Conservation (phyloP, 2,329 filamentous ascomycete genomes). For the Nemania bipapillata region DNA sequence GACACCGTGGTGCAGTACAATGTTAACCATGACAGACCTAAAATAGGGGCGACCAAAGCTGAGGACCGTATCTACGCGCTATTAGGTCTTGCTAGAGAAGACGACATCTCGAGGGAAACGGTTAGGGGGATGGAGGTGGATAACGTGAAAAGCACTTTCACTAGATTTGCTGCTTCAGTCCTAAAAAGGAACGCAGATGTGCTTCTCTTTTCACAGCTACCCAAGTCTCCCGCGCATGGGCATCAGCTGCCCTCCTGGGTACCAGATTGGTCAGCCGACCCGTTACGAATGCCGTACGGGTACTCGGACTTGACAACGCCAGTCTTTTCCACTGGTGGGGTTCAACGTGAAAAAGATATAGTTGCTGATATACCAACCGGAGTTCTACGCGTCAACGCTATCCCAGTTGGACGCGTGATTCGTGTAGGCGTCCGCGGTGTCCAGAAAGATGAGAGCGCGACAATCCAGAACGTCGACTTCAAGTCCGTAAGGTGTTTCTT, state of each 20-base stretch:
- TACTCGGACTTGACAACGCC: conserved; percentile 44
- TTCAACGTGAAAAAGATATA: neutral
- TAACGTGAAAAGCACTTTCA: conserved; percentile 29
- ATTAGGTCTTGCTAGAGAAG: conserved; percentile 46
- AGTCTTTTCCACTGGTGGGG: conserved; percentile 44
- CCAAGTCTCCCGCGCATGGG: conserved; percentile 40
- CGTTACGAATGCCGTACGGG: conserved; percentile 42
- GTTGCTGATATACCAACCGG: conserved; percentile 24
- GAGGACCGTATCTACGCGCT: conserved; percentile 52
- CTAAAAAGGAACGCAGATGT: conserved; percentile 45
- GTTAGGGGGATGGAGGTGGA: conserved; percentile 27
- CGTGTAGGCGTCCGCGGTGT: conserved; percentile 40
- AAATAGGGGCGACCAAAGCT: conserved; percentile 45
- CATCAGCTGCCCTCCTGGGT: conserved; percentile 50
- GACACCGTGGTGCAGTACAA: conserved; percentile 50
- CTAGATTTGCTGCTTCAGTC: conserved; percentile 39
- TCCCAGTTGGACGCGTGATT: conserved; percentile 42
- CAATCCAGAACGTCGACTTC: conserved; percentile 40
- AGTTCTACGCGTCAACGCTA: conserved; percentile 39
- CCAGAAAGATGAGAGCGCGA: neutral
- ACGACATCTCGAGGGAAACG: conserved; percentile 38
- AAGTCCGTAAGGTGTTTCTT: conserved; percentile 42
- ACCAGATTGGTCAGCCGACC: conserved; percentile 50
- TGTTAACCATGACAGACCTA: conserved; percentile 41
- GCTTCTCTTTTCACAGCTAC: conserved; percentile 48